Percentiles rank a stretch among this genome's conserved stretches.
phyloP scores from a whole-genome alignment of 2,329 filamentous ascomycete genomes.

The Claviceps digitariae region DNA sequence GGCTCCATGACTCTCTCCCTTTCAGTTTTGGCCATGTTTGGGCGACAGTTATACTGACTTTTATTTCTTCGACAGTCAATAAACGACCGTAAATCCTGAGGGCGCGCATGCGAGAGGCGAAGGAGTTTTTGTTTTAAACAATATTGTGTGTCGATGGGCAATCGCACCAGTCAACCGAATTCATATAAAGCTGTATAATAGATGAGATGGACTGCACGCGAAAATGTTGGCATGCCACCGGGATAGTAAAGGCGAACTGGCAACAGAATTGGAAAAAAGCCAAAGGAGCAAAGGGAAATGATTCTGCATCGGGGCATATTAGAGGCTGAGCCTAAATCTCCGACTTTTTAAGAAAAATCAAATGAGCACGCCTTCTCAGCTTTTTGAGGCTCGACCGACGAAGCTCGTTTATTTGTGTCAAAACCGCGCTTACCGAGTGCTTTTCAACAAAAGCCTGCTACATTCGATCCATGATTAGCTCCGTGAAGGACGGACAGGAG shows the following conservation, averaged over 20 bases:
- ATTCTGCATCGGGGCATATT: not conserved
- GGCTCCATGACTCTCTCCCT: not conserved
- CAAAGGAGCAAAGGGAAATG: not conserved
- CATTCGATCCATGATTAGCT: not conserved
- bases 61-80: conserved; percentile 1
- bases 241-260: not conserved
- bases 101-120: not conserved
- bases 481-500: not conserved
- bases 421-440: not conserved
- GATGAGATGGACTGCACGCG: conserved; percentile 7
- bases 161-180: not conserved
- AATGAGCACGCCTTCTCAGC: not conserved
- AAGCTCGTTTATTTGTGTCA: not conserved
- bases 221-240: not conserved
- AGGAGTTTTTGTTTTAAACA: too few relatives aligned
- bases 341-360: not conserved
- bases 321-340: not conserved
- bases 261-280: not conserved
- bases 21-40: not conserved
- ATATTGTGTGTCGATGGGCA: not conserved
- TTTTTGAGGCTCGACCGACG: not conserved
- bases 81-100: not conserved
- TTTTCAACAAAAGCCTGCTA: not conserved
- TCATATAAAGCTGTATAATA: conserved; percentile 15
- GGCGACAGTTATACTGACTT: not conserved